Evolutionary conservation across 1,139 yeast genomes (phyloP).

Genomic region (Lodderomyces beijingensis): DNA sequence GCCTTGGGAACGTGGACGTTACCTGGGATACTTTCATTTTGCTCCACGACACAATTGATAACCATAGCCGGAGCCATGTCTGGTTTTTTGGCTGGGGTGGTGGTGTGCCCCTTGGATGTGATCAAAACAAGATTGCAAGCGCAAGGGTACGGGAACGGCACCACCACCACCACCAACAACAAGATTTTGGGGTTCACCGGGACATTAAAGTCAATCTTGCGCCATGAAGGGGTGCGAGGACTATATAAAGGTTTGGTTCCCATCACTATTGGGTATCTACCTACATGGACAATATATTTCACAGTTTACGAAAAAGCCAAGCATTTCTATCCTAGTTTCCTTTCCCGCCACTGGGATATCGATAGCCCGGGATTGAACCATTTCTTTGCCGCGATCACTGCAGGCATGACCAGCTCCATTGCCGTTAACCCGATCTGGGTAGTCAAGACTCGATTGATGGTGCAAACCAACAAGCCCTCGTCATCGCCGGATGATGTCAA

Average conservation of each 20-base stretch:
- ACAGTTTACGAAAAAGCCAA: slow-evolving; percentile 83
- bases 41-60: slow-evolving; percentile 33
- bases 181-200: slow-evolving; percentile 53
- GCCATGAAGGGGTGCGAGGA: slow-evolving; percentile 79
- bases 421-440: slow-evolving; percentile 97
- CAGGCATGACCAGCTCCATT: slow-evolving; percentile 86
- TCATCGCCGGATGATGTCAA: slow-evolving; percentile 8
- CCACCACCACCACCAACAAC: not conserved
- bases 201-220: slow-evolving; percentile 60
- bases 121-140: slow-evolving; percentile 46
- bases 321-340: slow-evolving; percentile 26
- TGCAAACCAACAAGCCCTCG: slow-evolving; percentile 47
- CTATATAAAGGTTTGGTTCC: slow-evolving; percentile 90
- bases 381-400: slow-evolving; percentile 78
- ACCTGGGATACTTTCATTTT: slow-evolving; percentile 19
- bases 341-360: slow-evolving; percentile 22
- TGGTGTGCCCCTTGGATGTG: slow-evolving; percentile 47
- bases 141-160: slow-evolving; percentile 21
- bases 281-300: slow-evolving; percentile 97
- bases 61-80: slow-evolving; percentile 44
- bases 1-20: slow-evolving; percentile 20
- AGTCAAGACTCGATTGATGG: slow-evolving; percentile 88
- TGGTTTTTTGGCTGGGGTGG: slow-evolving; percentile 44
- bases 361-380: slow-evolving; percentile 54
- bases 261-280: slow-evolving; percentile 86